Base-by-base conservation (phyloP, 1,284 basidiomycete species). In the Thelephora terrestris region DNA sequence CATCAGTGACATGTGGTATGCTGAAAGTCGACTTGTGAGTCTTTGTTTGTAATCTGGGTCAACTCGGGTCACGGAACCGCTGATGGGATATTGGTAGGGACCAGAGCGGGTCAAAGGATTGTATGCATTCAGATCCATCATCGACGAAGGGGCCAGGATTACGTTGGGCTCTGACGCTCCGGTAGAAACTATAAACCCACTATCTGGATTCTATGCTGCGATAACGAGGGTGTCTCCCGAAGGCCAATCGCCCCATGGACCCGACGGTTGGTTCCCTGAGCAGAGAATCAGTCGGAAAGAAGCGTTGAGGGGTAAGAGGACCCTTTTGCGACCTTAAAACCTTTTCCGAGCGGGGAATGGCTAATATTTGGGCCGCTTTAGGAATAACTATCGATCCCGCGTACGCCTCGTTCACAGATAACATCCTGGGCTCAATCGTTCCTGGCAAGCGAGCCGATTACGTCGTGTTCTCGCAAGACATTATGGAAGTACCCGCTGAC, bases 1-100 rank as follows among this genome's bases (percentile, higher is more conserved):
- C 17, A 84, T 78, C 50, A 84, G 81, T 53, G 90, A 95, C 64
- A 94, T 94, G 91, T 85, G 81, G 75, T 95, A 89, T 61, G 89
- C 85, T 7, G 77, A 91, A 63, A 77, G 81, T 46, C 80, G 89
- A 49, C 66, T 94, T 53, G 87, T 87, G 61, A 57, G 72, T 64
- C 20, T 32, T 47, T 27, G 16, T 18, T 20, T 23, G 32, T 43
- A 21, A 45, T 34, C 24, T 47, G 18, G 34, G n/a, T 36, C 38
- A 37, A n/a, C 40, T 55, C 34, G 23, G 48, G 17, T 38, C 40
- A 32, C 48, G 35, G 35, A 47, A 35, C 45, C 18, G 40, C 10
- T 43, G 39, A 17, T 29, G 16, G 10, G 42, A n/a, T 21, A 18
- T 21, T 45, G 49, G 17, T 50, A 85, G 85, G 91, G 91, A 4